Base-by-base conservation (phyloP, 2,329 filamentous ascomycete genomes). In the Aspergillus aculeatus region DNA sequence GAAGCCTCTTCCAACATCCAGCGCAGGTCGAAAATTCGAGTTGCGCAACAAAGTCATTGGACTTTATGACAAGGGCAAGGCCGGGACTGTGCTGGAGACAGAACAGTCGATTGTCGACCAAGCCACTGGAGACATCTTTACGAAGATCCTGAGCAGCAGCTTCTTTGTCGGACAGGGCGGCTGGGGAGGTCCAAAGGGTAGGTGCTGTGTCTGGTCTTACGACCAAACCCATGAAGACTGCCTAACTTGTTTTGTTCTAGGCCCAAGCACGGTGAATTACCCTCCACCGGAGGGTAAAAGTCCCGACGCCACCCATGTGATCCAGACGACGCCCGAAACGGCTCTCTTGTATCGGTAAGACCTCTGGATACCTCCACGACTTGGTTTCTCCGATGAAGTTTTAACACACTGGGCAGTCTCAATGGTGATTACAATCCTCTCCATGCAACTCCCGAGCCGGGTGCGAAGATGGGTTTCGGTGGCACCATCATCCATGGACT, bases 391-490 rank as follows among this genome's bases (percentile, higher is more conserved):
- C 19, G 16, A 38, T 9, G 19, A 1, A 3, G 35, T 55, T 10
- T 26, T 61, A 58, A 57, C 61, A 12, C 29, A 60, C 19, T 75
- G 52, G 70, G 72, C 64, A 85, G 91, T 64, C 84, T 96, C 54
- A 96, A 96, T 69, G 92, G 92, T 66, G 93, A 96, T 80, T 96
- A 96, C 79, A 96, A 96, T 80, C 93, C 92, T 29, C 86, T 96
- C 38, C 92, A 96, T 74, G 92, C 91, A 6, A 90, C 90, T 19
- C 92, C 92, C 12, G 90, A 92, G 77, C 91, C 92, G 0, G 92
- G 92, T 62, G 79, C 85, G 77, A 89, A 92, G 79, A 96, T 96
- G 91, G 92, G 93, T 61, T 96, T 96, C 68, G 91, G 91, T 29
- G 92, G 92, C 35, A 82, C 86, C 67, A 96, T 96, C 75, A 90